These are phyloP conservation scores for Fusarium acutatum DNA, from an alignment of 2,329 filamentous ascomycete genomes.

Conservation along the genomic window DNA sequence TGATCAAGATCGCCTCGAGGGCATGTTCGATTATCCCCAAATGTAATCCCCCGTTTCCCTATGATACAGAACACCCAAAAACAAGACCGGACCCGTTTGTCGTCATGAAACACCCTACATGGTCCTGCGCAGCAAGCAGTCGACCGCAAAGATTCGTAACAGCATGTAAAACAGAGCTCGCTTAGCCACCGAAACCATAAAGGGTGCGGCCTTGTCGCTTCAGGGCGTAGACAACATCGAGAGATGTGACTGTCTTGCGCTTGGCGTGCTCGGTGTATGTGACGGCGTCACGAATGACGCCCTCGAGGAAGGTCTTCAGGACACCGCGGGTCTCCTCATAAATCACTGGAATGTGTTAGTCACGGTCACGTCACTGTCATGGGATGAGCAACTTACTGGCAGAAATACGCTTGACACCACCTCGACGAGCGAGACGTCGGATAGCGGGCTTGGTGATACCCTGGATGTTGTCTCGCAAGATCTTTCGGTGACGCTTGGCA, in stretches of 20 bases:
- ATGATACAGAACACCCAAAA: slow-evolving; percentile 57
- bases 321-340: slow-evolving; percentile 82
- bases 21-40: slow-evolving; percentile 47
- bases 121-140: slow-evolving; percentile 27
- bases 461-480: slow-evolving; percentile 99
- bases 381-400: slow-evolving; percentile 70
- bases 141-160: slow-evolving; percentile 48
- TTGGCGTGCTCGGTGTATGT: slow-evolving; percentile 84
- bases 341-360: slow-evolving; percentile 73
- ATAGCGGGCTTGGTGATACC: slow-evolving; percentile 99
- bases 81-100: slow-evolving; percentile 53
- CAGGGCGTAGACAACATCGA: slow-evolving; percentile 73
- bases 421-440: slow-evolving; percentile 97
- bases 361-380: slow-evolving; percentile 59
- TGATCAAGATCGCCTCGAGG: slow-evolving; percentile 40
- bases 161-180: slow-evolving; percentile 42
- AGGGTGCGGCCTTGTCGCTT: slow-evolving; percentile 79
- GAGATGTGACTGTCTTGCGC: slow-evolving; percentile 81
- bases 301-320: slow-evolving; percentile 80
- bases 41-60: slow-evolving; percentile 52
- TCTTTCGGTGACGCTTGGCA: slow-evolving; percentile 99
- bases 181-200: slow-evolving; percentile 90
- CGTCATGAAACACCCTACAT: slow-evolving; percentile 52
- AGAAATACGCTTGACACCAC: slow-evolving; percentile 99
- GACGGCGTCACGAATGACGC: slow-evolving; percentile 79